These are phyloP conservation scores for Lojkania enalia DNA, from an alignment of 2,329 filamentous ascomycete species.

Conservation along the genomic window DNA sequence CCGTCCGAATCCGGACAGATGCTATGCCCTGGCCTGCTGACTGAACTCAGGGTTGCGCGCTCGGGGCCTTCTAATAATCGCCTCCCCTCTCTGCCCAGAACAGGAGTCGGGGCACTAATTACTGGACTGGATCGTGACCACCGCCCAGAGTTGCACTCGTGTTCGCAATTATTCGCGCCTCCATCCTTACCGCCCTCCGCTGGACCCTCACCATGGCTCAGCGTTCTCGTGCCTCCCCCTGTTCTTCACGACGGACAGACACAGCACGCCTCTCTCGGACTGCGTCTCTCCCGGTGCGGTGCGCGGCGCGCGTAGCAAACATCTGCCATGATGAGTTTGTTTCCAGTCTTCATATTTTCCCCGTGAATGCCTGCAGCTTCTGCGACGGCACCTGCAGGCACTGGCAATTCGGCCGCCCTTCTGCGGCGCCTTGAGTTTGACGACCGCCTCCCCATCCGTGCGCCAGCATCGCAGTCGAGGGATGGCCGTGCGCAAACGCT, in stretches of 20 bases:
- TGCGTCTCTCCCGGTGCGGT: background rate
- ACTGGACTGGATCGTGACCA: background rate
- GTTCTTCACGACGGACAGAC: background rate
- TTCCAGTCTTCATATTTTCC: background rate
- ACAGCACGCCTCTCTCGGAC: background rate
- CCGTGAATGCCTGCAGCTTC: background rate
- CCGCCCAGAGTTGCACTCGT: slow-evolving; percentile 1
- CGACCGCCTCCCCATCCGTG: slow-evolving; percentile 2
- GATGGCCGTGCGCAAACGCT: background rate
- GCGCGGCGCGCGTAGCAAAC: background rate
- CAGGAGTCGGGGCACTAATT: background rate
- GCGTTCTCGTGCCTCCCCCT: background rate
- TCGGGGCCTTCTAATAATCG: too few species aligned
- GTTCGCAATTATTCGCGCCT: slow-evolving; percentile 1
- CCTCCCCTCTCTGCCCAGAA: too few species aligned
- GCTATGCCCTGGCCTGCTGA: background rate
- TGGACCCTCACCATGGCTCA: background rate
- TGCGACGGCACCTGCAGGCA: slow-evolving; percentile 1
- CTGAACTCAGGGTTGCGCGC: background rate
- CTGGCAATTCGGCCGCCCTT: background rate
- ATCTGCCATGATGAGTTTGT: background rate
- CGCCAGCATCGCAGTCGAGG: background rate
- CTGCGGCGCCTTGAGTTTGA: slow-evolving; percentile 4
- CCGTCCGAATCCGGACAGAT: background rate
- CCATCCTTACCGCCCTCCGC: background rate